Evolutionary conservation across 352 stramenopile genomes (phyloP), one percentile per base, ranked within the genome.

Genomic region (Bremia lactucae): DNA sequence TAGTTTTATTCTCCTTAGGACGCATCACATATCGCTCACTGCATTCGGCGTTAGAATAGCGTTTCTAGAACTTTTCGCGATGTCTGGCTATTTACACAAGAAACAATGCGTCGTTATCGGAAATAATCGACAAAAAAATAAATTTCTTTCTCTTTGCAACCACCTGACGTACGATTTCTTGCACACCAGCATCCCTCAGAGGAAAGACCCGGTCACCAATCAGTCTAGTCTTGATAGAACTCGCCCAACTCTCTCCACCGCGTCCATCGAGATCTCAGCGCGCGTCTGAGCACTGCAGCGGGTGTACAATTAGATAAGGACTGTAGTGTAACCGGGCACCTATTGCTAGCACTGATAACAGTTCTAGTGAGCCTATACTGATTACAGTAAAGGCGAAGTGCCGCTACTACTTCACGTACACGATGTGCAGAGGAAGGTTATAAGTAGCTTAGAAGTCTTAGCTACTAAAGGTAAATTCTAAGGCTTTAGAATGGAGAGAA

Each of bases 61-160:
- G 5, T 78, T 68, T 20, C 46, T 53, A 36, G 91, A 80, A 3
- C 70, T 84, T 11, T 56, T 67, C 31, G 87, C 59, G 13, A 83
- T 52, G 6, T 75, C 59, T 0, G 71, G 68, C 18, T 90, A 92
- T 35, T 37, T 83, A 91, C 26, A 96, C 53, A 24, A 97, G 56
- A 48, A 72, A 98, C 4, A 98, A 71, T 28, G 72, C 93, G 59
- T 98, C 96, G 0, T 92, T 95, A 57, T 99, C 96, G 14, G 98
- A 54, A 4, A 99, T 73, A 2, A 98, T 22, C 9, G 87, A 78
- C 24, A 98, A 42, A 1, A 82, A 43, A 1, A 53, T 43, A n/a
- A n/a, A n/a, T 19, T 81, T 56, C 18, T 59, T 75, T 6, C 92
- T 92, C 18, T 50, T 59, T 4, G 31, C 21, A 31, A 93, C 68